phyloP scores from a whole-genome alignment of 2,329 filamentous ascomycete genomes.

The Pseudocercospora macadamiae region DNA sequence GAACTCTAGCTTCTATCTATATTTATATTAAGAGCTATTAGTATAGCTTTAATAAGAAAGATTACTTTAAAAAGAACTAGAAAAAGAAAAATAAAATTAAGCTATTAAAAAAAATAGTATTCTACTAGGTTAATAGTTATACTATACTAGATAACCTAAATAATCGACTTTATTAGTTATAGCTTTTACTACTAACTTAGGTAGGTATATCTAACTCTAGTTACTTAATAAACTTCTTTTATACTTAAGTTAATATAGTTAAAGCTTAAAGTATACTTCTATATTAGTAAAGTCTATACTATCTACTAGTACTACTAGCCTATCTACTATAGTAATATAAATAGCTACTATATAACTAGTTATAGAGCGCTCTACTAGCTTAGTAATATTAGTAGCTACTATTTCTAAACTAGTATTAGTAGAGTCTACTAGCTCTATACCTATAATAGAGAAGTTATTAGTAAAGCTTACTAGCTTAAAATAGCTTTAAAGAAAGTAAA shows the following conservation, averaged over 20 bases:
- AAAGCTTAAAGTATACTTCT: not conserved
- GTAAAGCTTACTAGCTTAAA: too few relatives aligned
- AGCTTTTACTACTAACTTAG: too few relatives aligned
- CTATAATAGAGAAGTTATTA: too few relatives aligned
- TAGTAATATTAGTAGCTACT: too few relatives aligned
- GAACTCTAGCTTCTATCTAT: not conserved
- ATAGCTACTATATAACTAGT: too few relatives aligned
- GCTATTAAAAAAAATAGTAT: not conserved
- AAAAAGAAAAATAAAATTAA: not conserved
- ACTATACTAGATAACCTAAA: too few relatives aligned
- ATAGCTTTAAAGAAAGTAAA: not conserved
- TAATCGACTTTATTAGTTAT: too few relatives aligned
- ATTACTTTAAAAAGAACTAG: not conserved
- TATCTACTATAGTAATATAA: not conserved
- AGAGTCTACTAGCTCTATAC: not conserved
- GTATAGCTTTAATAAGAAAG: not conserved
- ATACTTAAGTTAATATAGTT: not conserved
- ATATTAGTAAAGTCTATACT: not conserved
- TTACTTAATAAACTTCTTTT: too few relatives aligned
- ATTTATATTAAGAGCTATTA: not conserved
- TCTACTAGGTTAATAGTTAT: not conserved
- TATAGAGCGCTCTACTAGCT: not conserved
- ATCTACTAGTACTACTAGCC: not conserved
- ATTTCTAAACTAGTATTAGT: not conserved
- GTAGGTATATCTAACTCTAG: too few relatives aligned